A percentile compares a stretch with the other conserved stretches of the same genome.
phyloP scores from a whole-genome alignment of 495 filamentous ascomycete species.

The Aspergillus campestris region DNA sequence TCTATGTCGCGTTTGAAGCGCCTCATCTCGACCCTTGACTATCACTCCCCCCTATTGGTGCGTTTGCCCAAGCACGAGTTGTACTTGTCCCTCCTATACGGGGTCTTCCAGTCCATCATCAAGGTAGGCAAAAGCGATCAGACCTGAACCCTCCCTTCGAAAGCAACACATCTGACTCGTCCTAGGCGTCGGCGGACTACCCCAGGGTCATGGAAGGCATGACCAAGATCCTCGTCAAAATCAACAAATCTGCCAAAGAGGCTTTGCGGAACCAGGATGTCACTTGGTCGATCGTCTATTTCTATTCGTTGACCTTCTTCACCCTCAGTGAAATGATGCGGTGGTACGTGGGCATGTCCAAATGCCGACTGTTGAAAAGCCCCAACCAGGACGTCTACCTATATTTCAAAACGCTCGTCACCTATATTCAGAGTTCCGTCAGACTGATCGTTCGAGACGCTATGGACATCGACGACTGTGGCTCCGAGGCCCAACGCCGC shows the following conservation, averaged over 20 bases:
- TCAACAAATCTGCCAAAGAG: slow-evolving; percentile 28
- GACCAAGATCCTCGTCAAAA: slow-evolving; percentile 30
- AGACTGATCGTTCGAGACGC: slow-evolving; percentile 14
- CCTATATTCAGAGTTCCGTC: slow-evolving; percentile 25
- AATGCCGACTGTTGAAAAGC: slow-evolving; percentile 35
- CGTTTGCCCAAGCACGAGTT: slow-evolving; percentile 28
- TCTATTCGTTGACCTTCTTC: slow-evolving; percentile 40
- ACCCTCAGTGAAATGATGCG: slow-evolving; percentile 41
- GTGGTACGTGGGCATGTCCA: slow-evolving; percentile 36
- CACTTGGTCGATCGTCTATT: slow-evolving; percentile 19
- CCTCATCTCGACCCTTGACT: slow-evolving; percentile 29
- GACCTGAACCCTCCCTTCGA: not conserved
- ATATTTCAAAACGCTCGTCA: slow-evolving; percentile 35
- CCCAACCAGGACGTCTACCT: slow-evolving; percentile 38
- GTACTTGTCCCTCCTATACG: slow-evolving; percentile 38
- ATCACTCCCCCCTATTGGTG: slow-evolving; percentile 27
- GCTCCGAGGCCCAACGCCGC: not conserved
- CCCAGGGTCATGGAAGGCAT: slow-evolving; percentile 37
- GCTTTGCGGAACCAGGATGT: no score
- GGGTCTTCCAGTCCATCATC: slow-evolving; percentile 37
- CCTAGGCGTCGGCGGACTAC: slow-evolving; percentile 38
- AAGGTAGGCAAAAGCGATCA: slow-evolving; percentile 24
- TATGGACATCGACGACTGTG: slow-evolving; percentile 22
- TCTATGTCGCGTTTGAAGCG: slow-evolving; percentile 26
- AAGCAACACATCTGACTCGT: not conserved